Conservation (phyloP, 1,284 basidiomycete genomes). For the Exobasidium rhododendri region DNA sequence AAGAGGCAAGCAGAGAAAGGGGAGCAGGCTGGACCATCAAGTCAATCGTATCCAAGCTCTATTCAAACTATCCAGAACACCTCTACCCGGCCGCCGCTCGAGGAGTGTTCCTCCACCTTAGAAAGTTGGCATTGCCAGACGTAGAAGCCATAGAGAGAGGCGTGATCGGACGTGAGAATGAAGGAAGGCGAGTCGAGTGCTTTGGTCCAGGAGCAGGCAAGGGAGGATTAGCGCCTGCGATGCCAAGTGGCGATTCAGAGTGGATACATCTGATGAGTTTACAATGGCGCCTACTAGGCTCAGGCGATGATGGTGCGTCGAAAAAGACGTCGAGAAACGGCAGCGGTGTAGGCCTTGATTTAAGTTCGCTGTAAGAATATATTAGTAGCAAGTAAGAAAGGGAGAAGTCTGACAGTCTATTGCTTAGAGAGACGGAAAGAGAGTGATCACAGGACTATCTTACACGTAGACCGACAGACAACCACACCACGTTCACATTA, state of each 20-base stretch:
- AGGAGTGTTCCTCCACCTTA: conserved; percentile 69
- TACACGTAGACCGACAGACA: no score
- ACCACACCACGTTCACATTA: no score
- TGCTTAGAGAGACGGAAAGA: no score
- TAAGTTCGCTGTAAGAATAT: no score
- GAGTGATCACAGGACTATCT: no score
- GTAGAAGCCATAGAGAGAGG: background rate
- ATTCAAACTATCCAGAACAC: conserved; percentile 64
- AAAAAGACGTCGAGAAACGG: no score
- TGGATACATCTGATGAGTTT: background rate
- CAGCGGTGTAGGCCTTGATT: no score
- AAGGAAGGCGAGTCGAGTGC: background rate
- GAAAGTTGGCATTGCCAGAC: conserved; percentile 61
- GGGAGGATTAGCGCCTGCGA: background rate
- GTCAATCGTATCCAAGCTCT: conserved; percentile 58
- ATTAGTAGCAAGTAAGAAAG: no score
- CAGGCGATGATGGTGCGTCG: no score
- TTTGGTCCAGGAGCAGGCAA: background rate
- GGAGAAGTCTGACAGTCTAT: no score
- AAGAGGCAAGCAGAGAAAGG: conserved; percentile 28
- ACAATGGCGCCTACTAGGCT: background rate
- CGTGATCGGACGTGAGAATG: background rate
- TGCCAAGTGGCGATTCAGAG: background rate
- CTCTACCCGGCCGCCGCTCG: conserved; percentile 72
- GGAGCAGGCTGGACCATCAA: conserved; percentile 46